Conservation (phyloP, 2,329 filamentous ascomycete species). For the Alternaria solani region DNA sequence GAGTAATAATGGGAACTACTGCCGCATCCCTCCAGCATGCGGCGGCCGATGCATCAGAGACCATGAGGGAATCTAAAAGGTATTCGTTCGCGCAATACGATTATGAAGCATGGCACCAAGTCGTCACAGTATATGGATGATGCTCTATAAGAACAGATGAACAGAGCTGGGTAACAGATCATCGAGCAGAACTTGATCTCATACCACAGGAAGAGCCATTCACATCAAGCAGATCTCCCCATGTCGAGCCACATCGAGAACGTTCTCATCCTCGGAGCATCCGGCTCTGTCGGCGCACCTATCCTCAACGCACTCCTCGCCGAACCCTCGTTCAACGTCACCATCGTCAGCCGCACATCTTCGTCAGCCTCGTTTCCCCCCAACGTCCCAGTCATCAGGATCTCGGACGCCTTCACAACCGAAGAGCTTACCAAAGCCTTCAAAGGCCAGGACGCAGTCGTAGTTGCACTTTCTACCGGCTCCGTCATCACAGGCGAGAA, state of each 20-base stretch:
- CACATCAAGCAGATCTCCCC: background rate
- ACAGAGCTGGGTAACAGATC: background rate
- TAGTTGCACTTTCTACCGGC: conserved; percentile 42
- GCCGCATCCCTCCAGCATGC: background rate
- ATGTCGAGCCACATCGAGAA: conserved; percentile 27
- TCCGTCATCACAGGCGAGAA: conserved; percentile 31
- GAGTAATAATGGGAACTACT: background rate
- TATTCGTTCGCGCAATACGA: background rate
- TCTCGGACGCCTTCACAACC: conserved; percentile 36
- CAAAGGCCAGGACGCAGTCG: conserved; percentile 48
- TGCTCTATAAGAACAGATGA: background rate
- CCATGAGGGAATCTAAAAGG: no score
- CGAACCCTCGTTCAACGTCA: conserved; percentile 39
- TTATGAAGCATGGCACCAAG: background rate
- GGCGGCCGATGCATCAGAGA: background rate
- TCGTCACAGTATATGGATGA: background rate
- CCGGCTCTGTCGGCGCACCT: conserved; percentile 32
- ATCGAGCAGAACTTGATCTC: no score
- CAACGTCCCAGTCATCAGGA: conserved; percentile 36
- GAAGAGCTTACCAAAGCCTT: conserved; percentile 44
- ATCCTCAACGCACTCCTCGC: conserved; percentile 40
- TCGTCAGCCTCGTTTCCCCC: conserved; percentile 34
- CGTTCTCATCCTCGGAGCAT: conserved; percentile 40
- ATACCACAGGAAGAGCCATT: background rate
- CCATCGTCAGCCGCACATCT: conserved; percentile 42